phyloP scores from a whole-genome alignment of 2,329 filamentous ascomycete species.

The Exutisphaerella laricina region DNA sequence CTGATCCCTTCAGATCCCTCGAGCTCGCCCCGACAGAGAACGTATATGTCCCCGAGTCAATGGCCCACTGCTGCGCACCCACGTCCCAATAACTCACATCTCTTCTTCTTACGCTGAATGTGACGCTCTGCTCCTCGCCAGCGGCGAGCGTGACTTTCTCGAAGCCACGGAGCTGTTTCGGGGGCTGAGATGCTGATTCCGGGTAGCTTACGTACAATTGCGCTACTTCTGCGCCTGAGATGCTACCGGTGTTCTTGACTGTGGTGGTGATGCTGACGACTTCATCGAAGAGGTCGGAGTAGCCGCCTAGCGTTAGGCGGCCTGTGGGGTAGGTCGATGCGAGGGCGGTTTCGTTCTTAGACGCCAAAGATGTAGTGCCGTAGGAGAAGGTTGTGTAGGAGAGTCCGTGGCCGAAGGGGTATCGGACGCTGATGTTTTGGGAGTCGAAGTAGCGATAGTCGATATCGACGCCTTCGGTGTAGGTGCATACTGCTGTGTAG shows the following conservation, averaged over 20 bases:
- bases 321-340: conserved; percentile 28
- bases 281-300: conserved; percentile 53
- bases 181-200: conserved; percentile 45
- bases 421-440: conserved; percentile 37
- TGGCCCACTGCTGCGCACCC: conserved; percentile 43
- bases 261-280: conserved; percentile 52
- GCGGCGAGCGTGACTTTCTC: conserved; percentile 33
- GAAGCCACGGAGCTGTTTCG: conserved; percentile 39
- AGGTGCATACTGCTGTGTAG: conserved; percentile 38
- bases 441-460: conserved; percentile 43
- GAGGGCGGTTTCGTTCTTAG: conserved; percentile 12
- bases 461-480: conserved; percentile 38
- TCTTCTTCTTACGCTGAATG: conserved; percentile 19
- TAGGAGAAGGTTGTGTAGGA: conserved; percentile 43
- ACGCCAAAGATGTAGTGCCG: conserved; percentile 15
- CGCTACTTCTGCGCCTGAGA: conserved; percentile 49
- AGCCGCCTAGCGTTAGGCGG: conserved; percentile 55
- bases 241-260: conserved; percentile 58
- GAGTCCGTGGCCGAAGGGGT: conserved; percentile 41
- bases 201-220: conserved; percentile 46
- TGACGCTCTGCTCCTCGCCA: conserved; percentile 17
- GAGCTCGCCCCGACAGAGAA: conserved; percentile 12
- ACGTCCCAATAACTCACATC: conserved; percentile 25
- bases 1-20: conserved; percentile 10
- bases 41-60: conserved; percentile 9